Percentiles rank a stretch among this genome's conserved stretches.
Conservation (phyloP, 148 eudicot species). For the Diospyros kaki region DNA sequence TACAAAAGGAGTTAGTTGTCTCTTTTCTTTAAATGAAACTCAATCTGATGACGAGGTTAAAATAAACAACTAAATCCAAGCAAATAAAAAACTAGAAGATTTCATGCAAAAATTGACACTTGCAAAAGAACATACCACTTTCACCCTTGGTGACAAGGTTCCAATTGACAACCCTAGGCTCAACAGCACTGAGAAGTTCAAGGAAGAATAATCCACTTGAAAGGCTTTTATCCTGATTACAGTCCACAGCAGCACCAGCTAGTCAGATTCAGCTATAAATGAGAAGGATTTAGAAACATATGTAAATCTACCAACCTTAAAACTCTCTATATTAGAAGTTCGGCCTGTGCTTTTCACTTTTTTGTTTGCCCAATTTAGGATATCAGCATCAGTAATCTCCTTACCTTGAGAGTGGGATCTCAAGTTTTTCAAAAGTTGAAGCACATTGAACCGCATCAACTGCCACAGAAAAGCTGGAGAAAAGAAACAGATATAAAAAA, state of each 20-base stretch:
- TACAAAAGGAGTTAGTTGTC: not conserved
- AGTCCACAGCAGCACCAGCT: conserved; percentile 3
- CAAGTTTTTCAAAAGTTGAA: conserved; percentile 81
- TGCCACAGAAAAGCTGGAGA: conserved; percentile 88
- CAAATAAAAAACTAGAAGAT: not conserved
- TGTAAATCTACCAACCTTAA: conserved; percentile 46
- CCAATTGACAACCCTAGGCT: conserved; percentile 96
- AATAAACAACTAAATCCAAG: too few relatives aligned
- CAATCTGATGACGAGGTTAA: not conserved
- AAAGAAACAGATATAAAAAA: not conserved
- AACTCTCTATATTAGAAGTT: conserved; percentile 74
- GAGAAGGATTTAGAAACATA: not conserved
- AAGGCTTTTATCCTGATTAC: conserved; percentile 73
- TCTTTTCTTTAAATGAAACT: not conserved
- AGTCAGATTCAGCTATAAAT: not conserved
- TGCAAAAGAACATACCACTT: conserved; percentile 44
- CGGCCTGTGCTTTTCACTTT: conserved; percentile 81
- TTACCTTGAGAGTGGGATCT: conserved; percentile 72
- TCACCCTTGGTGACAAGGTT: conserved; percentile 94
- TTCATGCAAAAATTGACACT: not conserved
- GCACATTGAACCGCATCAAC: conserved; percentile 93
- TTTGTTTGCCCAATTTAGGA: conserved; percentile 76
- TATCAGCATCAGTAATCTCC: conserved; percentile 83
- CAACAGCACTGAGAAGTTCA: conserved; percentile 91
- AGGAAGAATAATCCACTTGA: conserved; percentile 86